phyloP scores from a whole-genome alignment of 2,329 filamentous ascomycete species.

The Chaetomium strumarium region DNA sequence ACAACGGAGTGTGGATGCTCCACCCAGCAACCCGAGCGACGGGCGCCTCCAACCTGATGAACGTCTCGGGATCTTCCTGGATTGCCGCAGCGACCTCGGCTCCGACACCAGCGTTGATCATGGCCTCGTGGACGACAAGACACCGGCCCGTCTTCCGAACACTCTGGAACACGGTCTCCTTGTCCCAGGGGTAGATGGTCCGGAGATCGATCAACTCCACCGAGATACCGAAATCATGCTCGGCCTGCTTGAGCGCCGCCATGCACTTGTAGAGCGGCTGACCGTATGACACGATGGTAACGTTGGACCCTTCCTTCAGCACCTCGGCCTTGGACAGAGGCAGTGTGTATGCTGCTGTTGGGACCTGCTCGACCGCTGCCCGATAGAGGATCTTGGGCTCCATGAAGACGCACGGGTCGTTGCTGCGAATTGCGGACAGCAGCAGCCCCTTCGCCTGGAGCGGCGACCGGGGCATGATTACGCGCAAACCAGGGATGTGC shows the following conservation, averaged over 20 bases:
- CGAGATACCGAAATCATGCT: conserved; percentile 68
- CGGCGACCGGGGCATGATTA: conserved; percentile 81
- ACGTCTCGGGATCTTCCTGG: conserved; percentile 70
- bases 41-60: conserved; percentile 76
- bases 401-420: conserved; percentile 88
- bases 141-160: conserved; percentile 82
- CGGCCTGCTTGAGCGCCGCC: conserved; percentile 66
- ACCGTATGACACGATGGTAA: conserved; percentile 84
- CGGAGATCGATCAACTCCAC: conserved; percentile 83
- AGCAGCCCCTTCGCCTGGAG: conserved; percentile 84
- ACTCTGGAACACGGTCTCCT: conserved; percentile 70
- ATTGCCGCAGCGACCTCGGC: conserved; percentile 86
- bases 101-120: conserved; percentile 83
- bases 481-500: conserved; percentile 77
- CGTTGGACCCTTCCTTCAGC: conserved; percentile 69
- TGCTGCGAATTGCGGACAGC: conserved; percentile 67
- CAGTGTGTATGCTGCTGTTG: conserved; percentile 71
- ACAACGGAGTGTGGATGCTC: conserved; percentile 74
- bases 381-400: conserved; percentile 92
- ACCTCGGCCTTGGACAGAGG: conserved; percentile 82
- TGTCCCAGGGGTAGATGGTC: conserved; percentile 89
- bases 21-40: conserved; percentile 83
- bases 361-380: conserved; percentile 86
- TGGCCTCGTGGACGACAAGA: conserved; percentile 86
- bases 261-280: conserved; percentile 83